Base-by-base conservation (phyloP, 2,329 filamentous ascomycete species). In the Fusarium chuoi region DNA sequence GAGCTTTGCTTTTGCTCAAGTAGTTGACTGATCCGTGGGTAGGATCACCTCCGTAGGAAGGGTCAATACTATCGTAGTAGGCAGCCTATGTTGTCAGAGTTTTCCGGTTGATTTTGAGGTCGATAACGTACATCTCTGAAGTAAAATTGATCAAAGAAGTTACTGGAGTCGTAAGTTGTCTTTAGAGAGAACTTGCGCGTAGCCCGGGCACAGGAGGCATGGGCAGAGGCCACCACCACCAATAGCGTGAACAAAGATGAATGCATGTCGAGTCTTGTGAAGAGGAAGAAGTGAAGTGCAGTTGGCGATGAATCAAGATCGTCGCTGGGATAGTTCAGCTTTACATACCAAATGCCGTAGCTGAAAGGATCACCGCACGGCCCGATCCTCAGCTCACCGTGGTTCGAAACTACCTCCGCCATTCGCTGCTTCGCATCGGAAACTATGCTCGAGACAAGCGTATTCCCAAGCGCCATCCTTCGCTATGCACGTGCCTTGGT, bases 21-120 rank as follows among this genome's bases (percentile, higher is more conserved):
- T 87, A 94, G 60, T 85, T 83, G 55, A 94, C 91, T 74, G 88
- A 93, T n/a, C 92, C 92, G 68, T 88, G 79, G 20, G 90, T 94
- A 4, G 90, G 90, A 76, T 94, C 92, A 7, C 75, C 64, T 28
- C 51, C 58, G 18, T 73, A 73, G 14, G 48, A 26, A 61, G 51
- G 68, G 36, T 56, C 48, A 2, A 56, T 82, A 78, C 58, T 63
- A 26, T 70, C 9, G 18, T 51, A 69, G 24, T 69, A 68, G 12
- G 57, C 66, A 42, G 49, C 49, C 66, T 69, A 51, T 2, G 6
- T 26, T 13, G 38, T 67, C n/a, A 67, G 62, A 15, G 17, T 36
- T 15, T 5, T 20, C 9, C 30, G 6, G 8, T 10, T 7, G 2
- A 9, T 7, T 5, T 5, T 11, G 6, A 28, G 17, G 3, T n/a